Evolutionary conservation across 208 protist genomes (phyloP), one percentile per base, ranked within the genome.

Genomic region (Kentomonas sorsogonicus): DNA sequence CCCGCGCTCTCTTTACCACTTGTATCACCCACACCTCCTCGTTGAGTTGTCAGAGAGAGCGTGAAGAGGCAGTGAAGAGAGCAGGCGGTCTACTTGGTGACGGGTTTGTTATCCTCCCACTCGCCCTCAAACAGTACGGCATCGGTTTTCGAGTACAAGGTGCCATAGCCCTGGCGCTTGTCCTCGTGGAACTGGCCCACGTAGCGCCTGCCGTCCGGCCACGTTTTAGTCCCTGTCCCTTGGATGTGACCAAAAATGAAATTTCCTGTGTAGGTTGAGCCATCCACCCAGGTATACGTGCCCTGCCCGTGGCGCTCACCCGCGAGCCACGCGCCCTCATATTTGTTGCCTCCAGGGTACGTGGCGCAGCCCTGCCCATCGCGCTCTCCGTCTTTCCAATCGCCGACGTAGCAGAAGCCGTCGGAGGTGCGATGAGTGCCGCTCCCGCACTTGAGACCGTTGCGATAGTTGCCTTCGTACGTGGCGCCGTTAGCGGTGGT

Each of bases 391-490:
- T 77, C 55, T 0, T 53, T 20, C 89, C 89, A 97, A 9, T 79
- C 72, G 20, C 92, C 92, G 10, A 91, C 88, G 64, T 95, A 96
- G 26, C 63, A 73, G 36, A 68, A 69, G 34, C 81, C 64, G 30
- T 75, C 58, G 2, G 63, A 50, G 39, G 83, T 80, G 44, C 61
- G 70, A 51, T 89, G 79, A 51, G 93, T 89, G 40, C 93, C 95
- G 79, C 83, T 97, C 18, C 95, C 95, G 61, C 97, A 89, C 89
- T 97, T 97, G 47, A 87, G 82, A 52, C 89, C 89, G 41, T 94
- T 89, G 60, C 83, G 88, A 89, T 89, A 97, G 51, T 97, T 87
- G 25, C 92, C 92, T 40, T 97, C 91, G 63, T 97, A 97, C 41
- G 73, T 71, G 63, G 93, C 86, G 33, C 85, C 86, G 64, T 95